Evolutionary conservation across 2,329 filamentous ascomycete species (phyloP), one percentile per base, ranked within the genome.

Genomic region (Westerdykella ornata): DNA sequence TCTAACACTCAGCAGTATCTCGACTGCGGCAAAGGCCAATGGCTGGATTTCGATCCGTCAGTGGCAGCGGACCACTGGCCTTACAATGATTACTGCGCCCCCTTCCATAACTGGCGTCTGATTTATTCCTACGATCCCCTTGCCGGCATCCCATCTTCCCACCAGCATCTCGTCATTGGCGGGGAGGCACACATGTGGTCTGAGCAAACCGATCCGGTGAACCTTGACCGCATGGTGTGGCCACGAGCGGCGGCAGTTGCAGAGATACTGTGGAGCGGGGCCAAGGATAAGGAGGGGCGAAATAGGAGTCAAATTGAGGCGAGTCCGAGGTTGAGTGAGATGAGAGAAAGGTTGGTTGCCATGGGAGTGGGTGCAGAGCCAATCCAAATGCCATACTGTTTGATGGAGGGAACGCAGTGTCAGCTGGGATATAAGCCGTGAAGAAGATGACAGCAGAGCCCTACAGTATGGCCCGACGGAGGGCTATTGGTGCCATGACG

Each of bases 171-270:
- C 11, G 82, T 94, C 2, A 64, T 92, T 7, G 88, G 88, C 34
- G 88, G 87, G 18, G 88, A 94, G 68, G 79, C 83, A 13, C 84
- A 85, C 42, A 77, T 88, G 43, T 95, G 87, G 87, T 77, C 76
- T 48, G 88, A 94, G 60, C 76, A 80, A 69, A 83, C 82, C 5
- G 88, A 95, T 64, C 68, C 78, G 3, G 69, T 79, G n/a, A 88
- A 82, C 60, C 62, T 94, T 12, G 86, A 94, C 67, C 70, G 70
- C 28, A 79, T 85, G 63, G 68, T 90, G 7, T 94, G 87, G 88
- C 87, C 88, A 6, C 75, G 88, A 5, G 80, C 78, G 1, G 77
- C 76, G 38, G 86, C 85, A 0, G 84, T 82, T 0, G 85, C 77
- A 18, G 88, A 94, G 68, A 80, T 89, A 1, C 72, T 90, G 35